phyloP scores from a whole-genome alignment of 148 eudicot species.

The Vaccinium vitisidaea region DNA sequence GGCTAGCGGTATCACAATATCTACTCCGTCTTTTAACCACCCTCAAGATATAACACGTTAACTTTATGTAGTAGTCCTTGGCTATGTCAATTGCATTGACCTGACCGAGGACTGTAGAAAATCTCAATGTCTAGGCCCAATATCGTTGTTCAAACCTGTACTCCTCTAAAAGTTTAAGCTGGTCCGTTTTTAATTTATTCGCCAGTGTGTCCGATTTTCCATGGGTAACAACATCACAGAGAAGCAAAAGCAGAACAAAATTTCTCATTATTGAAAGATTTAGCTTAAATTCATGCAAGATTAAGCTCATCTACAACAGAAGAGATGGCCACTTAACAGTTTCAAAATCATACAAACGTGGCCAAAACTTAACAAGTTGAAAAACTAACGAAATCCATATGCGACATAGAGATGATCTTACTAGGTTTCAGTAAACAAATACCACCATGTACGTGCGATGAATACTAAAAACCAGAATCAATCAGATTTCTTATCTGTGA shows the following conservation, averaged over 20 bases:
- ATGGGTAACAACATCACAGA: background rate
- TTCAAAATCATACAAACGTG: background rate
- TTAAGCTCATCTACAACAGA: background rate
- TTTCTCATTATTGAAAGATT: background rate
- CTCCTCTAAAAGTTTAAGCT: too few relatives aligned
- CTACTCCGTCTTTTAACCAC: background rate
- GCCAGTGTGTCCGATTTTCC: background rate
- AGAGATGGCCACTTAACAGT: background rate
- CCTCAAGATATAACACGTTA: background rate
- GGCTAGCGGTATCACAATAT: too few relatives aligned
- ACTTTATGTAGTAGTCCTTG: background rate
- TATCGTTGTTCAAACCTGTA: too few relatives aligned
- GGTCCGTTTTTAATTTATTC: background rate
- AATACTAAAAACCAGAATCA: background rate
- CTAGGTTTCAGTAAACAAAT: background rate
- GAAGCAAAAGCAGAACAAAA: background rate
- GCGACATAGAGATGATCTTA: background rate
- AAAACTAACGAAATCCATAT: background rate
- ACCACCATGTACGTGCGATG: background rate
- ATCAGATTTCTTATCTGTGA: conserved; percentile 42
- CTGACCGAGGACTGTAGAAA: too few relatives aligned
- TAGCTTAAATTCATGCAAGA: background rate
- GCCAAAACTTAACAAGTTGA: background rate
- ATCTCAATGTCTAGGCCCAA: too few relatives aligned
- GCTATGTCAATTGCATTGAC: background rate